phyloP scores from a whole-genome alignment of 2,329 filamentous ascomycete species.

The Sporothrix brasiliensis region DNA sequence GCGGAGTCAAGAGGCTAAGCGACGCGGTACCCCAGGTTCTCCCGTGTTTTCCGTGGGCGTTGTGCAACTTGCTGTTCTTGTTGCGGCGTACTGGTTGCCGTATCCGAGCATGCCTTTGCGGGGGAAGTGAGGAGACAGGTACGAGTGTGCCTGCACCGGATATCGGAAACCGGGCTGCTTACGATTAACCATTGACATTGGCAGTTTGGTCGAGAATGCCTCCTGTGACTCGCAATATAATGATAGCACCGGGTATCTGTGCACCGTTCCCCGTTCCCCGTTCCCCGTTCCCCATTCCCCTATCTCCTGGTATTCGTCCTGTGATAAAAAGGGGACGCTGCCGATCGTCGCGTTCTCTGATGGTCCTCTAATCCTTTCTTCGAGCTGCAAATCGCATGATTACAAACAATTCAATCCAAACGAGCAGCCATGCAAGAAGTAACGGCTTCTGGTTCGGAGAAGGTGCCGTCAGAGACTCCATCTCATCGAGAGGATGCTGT shows the following conservation, averaged over 20 bases:
- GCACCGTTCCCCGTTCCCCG: background rate
- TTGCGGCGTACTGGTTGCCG: background rate
- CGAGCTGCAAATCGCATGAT: too few relatives aligned
- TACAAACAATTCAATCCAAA: background rate
- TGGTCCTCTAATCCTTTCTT: background rate
- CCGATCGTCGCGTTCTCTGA: background rate
- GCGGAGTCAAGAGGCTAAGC: background rate
- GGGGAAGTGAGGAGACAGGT: background rate
- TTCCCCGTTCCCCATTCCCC: background rate
- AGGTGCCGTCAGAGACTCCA: conserved; percentile 1
- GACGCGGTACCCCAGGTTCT: conserved; percentile 18
- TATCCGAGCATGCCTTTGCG: background rate
- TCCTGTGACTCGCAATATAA: background rate
- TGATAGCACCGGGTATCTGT: background rate
- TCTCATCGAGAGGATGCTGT: background rate
- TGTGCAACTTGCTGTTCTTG: background rate
- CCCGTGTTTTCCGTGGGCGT: background rate
- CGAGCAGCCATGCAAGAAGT: background rate
- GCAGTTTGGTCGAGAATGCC: background rate
- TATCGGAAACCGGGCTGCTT: conserved; percentile 4
- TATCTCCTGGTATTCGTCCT: background rate
- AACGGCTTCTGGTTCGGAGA: background rate
- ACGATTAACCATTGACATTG: background rate
- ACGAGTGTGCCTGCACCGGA: background rate
- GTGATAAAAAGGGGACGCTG: background rate